phyloP scores from a whole-genome alignment of 345 rosid genomes.

The Schrenkiella parvula region DNA sequence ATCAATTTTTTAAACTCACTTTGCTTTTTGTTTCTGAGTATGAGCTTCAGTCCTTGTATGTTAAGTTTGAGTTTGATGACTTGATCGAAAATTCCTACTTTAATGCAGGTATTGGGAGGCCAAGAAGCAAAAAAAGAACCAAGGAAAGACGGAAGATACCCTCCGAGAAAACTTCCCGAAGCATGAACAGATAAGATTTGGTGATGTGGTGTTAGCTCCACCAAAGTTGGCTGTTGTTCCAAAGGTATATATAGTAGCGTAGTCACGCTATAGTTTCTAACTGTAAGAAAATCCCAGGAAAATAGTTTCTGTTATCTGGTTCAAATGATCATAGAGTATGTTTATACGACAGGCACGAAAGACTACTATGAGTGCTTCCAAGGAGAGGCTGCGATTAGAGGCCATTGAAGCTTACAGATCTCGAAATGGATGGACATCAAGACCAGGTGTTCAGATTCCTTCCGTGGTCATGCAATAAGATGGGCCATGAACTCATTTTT shows the following conservation, averaged over 20 bases:
- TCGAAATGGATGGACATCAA: slow-evolving; percentile 63
- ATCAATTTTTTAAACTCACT: too few species aligned
- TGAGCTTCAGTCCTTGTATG: too few species aligned
- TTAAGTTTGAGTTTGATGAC: too few species aligned
- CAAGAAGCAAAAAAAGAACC: slow-evolving; percentile 37
- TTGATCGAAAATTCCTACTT: background rate
- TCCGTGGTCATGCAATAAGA: slow-evolving; percentile 17
- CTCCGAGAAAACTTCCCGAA: slow-evolving; percentile 47
- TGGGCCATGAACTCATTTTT: slow-evolving; percentile 12
- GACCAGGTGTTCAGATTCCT: slow-evolving; percentile 66
- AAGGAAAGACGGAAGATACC: slow-evolving; percentile 41
- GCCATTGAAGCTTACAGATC: slow-evolving; percentile 78
- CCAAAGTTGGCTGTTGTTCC: too few species aligned
- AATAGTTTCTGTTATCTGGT: too few species aligned
- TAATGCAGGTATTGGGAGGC: too few species aligned
- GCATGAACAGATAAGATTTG: too few species aligned
- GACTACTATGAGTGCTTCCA: slow-evolving; percentile 46
- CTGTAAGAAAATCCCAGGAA: too few species aligned
- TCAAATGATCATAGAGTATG: slow-evolving; percentile 4
- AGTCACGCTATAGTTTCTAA: background rate
- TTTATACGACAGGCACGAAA: slow-evolving; percentile 46
- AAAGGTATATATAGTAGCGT: too few species aligned
- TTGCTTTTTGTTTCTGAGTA: too few species aligned
- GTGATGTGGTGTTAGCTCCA: too few species aligned
- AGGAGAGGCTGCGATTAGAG: slow-evolving; percentile 66